Base-by-base conservation (phyloP, 768 basidiomycete species). In the Lactarius hatsudake region DNA sequence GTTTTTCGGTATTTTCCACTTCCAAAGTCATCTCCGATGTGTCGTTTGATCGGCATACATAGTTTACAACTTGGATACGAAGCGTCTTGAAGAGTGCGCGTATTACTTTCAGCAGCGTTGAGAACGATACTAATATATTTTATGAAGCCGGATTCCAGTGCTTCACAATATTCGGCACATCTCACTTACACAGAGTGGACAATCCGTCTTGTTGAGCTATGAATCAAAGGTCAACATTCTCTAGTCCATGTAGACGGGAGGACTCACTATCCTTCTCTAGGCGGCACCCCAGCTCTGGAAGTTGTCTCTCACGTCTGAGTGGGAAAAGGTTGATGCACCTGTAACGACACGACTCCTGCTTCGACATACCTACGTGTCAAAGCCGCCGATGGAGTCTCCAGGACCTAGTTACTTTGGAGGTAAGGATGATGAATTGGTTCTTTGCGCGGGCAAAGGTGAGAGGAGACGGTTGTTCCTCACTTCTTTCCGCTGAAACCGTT, bases 361-460 rank as follows among this genome's bases (percentile, higher is more conserved):
- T 65, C 86, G 88, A 60, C 90, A 91, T 71, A 92, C 87, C 0
- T 93, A 91, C 73, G 83, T 87, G 80, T 87, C 90, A 12, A 90
- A 87, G 73, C 77, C 78, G 13, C 69, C 80, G 15, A 84, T 90
- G 23, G 88, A 92, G 71, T 91, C 92, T 71, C 87, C 90, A 1
- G 92, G 92, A 0, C 86, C 88, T 9, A 90, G 89, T 73, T 91
- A 91, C 76, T 92, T 93, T 62, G 91, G 90, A 45, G 91, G 91
- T 20, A 85, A 84, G 72, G 86, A 89, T 68, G 88, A 91, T 71
- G 89, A 93, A 72, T 79, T 93, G 54, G 86, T 94, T 13, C 79
- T 93, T 5, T 90, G 91, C 71, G 87, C 88, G 45, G 86, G 87
- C 5, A 92, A 93, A 84, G 82, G 91, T 86, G 57, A 42, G 76